phyloP scores from a whole-genome alignment of 371 early-diverging fungal genomes.

The Cokeromyces recurvatus region DNA sequence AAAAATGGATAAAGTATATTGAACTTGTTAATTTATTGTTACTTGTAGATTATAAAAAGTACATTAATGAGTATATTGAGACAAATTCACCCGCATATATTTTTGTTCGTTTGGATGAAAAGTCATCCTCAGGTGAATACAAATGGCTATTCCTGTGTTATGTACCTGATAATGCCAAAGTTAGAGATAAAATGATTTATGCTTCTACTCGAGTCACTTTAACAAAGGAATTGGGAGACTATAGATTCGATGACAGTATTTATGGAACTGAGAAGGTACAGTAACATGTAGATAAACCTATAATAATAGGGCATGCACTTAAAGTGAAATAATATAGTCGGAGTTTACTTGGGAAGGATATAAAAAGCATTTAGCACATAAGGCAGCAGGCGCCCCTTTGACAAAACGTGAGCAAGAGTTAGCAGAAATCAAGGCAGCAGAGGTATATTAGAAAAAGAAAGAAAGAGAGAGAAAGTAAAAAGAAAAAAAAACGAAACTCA shows the following conservation, averaged over 20 bases:
- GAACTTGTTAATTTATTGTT: no score
- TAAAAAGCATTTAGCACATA: slow-evolving; percentile 63
- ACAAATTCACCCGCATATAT: slow-evolving; percentile 63
- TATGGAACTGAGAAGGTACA: slow-evolving; percentile 67
- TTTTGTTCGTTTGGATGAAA: slow-evolving; percentile 61
- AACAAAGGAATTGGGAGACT: slow-evolving; percentile 73
- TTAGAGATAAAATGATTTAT: slow-evolving; percentile 88
- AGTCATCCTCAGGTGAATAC: slow-evolving; percentile 33
- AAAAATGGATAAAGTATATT: background rate
- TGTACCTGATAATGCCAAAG: slow-evolving; percentile 75
- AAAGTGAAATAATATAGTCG: slow-evolving; percentile 27
- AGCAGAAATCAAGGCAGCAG: slow-evolving; percentile 60
- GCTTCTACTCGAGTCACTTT: slow-evolving; percentile 77
- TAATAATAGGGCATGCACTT: background rate
- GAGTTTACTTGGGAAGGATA: slow-evolving; percentile 76
- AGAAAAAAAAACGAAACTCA: no score
- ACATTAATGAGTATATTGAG: slow-evolving; percentile 46
- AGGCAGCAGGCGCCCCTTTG: slow-evolving; percentile 72
- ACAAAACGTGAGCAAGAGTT: slow-evolving; percentile 79
- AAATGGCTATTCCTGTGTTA: slow-evolving; percentile 77
- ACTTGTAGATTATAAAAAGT: slow-evolving; percentile 3
- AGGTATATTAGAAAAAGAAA: slow-evolving; percentile 34
- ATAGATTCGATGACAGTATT: slow-evolving; percentile 71
- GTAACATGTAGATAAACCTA: background rate
- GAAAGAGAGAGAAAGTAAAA: background rate